Percentiles rank a stretch among this genome's conserved stretches.
These are phyloP conservation scores for Fusarium acutatum DNA, from an alignment of 2,329 filamentous ascomycete species.

Conservation along the genomic window DNA sequence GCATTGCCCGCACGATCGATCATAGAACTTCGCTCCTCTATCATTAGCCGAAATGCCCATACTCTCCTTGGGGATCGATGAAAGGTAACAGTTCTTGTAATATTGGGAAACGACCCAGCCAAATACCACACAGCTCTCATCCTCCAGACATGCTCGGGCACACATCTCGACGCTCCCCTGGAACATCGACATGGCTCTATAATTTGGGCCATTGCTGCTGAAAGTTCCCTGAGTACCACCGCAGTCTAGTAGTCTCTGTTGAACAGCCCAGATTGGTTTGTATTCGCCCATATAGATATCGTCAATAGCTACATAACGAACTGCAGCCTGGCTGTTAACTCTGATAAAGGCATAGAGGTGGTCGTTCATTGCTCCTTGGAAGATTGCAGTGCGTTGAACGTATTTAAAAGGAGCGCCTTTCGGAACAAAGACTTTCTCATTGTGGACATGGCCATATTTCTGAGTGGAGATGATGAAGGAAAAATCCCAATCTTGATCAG, in stretches of 20 bases:
- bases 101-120: background rate
- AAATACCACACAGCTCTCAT: background rate
- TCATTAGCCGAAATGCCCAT: background rate
- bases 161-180: background rate
- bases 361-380: background rate
- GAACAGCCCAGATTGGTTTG: background rate
- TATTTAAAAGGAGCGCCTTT: constrained; percentile 1
- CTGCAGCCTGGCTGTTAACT: background rate
- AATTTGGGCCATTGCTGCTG: background rate
- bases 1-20: background rate
- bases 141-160: background rate
- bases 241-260: background rate
- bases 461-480: background rate
- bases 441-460: background rate
- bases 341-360: background rate
- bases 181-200: background rate
- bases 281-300: constrained; percentile 5
- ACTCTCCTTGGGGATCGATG: background rate
- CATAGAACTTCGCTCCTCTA: background rate
- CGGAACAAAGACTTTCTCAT: background rate
- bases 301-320: background rate
- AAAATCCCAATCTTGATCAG: background rate
- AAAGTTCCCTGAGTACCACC: background rate
- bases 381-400: background rate
- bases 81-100: background rate